phyloP scores from a whole-genome alignment of 164 flowering plant genomes.

The Dillenia suffruticosa region DNA sequence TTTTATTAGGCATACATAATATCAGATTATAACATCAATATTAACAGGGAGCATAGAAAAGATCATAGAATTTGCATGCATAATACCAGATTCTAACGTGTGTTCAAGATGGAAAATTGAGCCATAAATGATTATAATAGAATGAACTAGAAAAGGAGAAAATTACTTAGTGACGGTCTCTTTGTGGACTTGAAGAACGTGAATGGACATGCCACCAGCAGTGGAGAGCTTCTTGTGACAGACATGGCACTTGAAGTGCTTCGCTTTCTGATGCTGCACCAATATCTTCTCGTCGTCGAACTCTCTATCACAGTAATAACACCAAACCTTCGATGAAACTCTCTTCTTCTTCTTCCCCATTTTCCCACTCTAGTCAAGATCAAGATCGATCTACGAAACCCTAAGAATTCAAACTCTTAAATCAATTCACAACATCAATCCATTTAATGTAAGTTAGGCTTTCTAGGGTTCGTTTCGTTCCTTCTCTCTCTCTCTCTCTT shows the following conservation, averaged over 20 bases:
- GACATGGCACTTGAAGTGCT: conserved; percentile 95
- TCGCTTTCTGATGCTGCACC: conserved; percentile 99
- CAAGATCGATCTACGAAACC: neutral
- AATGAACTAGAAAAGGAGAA: neutral
- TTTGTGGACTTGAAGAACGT: conserved; percentile 97
- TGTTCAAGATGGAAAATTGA: no score
- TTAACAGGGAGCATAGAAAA: neutral
- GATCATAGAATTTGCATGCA: no score
- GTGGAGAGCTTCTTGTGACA: conserved; percentile 99
- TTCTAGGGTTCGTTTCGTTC: neutral
- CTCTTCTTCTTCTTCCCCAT: conserved; percentile 81
- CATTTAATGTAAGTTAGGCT: neutral
- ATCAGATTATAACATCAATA: neutral
- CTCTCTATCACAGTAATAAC: conserved; percentile 96
- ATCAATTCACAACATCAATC: no score
- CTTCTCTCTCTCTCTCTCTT: neutral
- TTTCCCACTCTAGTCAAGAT: conserved; percentile 6
- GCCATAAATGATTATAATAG: no score
- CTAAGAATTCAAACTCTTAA: neutral
- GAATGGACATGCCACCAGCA: conserved; percentile 96
- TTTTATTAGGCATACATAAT: neutral
- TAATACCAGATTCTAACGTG: no score
- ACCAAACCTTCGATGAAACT: conserved; percentile 78
- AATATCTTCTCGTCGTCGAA: conserved; percentile 98
- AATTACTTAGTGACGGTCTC: conserved; percentile 82